A percentile compares a stretch with the other conserved stretches of the same genome.
Evolutionary conservation across 2,329 filamentous ascomycete genomes (phyloP).

Genomic region (Colletotrichum chlorophyti): DNA sequence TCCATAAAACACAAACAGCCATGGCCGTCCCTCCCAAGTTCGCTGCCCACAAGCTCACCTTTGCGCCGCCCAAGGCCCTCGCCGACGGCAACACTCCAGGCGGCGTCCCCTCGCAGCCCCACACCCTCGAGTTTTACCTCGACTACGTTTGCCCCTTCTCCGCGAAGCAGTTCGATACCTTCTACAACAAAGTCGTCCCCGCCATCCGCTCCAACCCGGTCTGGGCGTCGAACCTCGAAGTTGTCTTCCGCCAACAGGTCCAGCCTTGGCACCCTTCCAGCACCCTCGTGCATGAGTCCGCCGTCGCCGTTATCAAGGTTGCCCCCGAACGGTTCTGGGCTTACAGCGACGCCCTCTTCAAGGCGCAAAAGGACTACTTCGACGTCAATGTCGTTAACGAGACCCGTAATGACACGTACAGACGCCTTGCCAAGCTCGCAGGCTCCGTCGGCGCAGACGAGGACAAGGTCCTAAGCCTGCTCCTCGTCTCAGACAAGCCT

Average conservation of each 20-base stretch:
- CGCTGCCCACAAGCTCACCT: constrained; percentile 71
- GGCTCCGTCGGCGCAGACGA: constrained; percentile 72
- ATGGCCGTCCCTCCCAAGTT: constrained; percentile 84
- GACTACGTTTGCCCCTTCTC: constrained; percentile 88
- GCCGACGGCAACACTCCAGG: constrained; percentile 41
- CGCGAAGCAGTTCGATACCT: constrained; percentile 76
- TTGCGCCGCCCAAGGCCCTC: constrained; percentile 44
- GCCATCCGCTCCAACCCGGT: constrained; percentile 67
- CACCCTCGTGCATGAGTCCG: constrained; percentile 83
- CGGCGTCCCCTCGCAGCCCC: constrained; percentile 51
- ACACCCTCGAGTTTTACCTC: constrained; percentile 73
- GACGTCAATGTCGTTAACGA: constrained; percentile 86
- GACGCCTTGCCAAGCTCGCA: constrained; percentile 78
- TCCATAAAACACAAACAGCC: constrained; percentile 22
- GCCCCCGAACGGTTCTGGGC: constrained; percentile 78
- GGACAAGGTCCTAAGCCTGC: constrained; percentile 70
- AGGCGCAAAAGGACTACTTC: constrained; percentile 78
- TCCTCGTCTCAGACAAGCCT: constrained; percentile 74
- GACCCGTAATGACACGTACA: constrained; percentile 83
- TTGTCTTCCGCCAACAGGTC: constrained; percentile 90
- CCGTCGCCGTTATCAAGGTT: constrained; percentile 76
- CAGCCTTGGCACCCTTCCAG: constrained; percentile 95
- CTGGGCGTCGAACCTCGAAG: constrained; percentile 63
- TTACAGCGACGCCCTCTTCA: constrained; percentile 73
- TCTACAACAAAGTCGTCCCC: constrained; percentile 72